phyloP scores from a whole-genome alignment of 805 yeast species.

The Komagataella populi region DNA sequence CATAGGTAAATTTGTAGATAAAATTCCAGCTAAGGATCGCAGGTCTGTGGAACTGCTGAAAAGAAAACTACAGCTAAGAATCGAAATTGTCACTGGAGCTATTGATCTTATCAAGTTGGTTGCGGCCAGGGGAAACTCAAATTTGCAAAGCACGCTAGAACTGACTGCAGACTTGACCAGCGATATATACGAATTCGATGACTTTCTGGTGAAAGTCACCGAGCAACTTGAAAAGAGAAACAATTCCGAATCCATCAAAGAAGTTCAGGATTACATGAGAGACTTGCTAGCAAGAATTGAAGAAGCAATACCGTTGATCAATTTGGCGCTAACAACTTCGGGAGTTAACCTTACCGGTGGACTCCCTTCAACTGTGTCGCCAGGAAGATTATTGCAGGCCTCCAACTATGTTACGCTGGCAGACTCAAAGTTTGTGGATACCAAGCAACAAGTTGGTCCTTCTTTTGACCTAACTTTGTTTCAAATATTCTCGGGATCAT shows the following conservation, averaged over 20 bases:
- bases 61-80: conserved; percentile 37
- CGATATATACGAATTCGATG: conserved; percentile 47
- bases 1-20: conserved; percentile 39
- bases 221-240: conserved; percentile 11
- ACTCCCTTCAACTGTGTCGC: conserved; percentile 40
- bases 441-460: conserved; percentile 38
- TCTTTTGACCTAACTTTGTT: conserved; percentile 41
- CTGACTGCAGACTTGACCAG: conserved; percentile 40
- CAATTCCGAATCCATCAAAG: conserved; percentile 19
- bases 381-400: conserved; percentile 55
- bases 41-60: conserved; percentile 25
- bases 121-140: conserved; percentile 34
- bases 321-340: conserved; percentile 51
- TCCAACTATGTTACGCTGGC: conserved; percentile 28
- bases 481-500: conserved; percentile 48
- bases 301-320: conserved; percentile 55
- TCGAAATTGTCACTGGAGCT: conserved; percentile 48
- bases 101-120: conserved; percentile 48
- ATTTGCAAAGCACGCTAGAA: conserved; percentile 37
- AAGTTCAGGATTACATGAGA: not conserved
- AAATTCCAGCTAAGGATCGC: conserved; percentile 40
- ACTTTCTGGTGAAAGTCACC: conserved; percentile 26
- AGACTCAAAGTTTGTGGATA: conserved; percentile 14
- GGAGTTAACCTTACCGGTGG: conserved; percentile 46
- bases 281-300: conserved; percentile 34